phyloP scores from a whole-genome alignment of 73 alveolate species.

The Halteria grandinella region DNA sequence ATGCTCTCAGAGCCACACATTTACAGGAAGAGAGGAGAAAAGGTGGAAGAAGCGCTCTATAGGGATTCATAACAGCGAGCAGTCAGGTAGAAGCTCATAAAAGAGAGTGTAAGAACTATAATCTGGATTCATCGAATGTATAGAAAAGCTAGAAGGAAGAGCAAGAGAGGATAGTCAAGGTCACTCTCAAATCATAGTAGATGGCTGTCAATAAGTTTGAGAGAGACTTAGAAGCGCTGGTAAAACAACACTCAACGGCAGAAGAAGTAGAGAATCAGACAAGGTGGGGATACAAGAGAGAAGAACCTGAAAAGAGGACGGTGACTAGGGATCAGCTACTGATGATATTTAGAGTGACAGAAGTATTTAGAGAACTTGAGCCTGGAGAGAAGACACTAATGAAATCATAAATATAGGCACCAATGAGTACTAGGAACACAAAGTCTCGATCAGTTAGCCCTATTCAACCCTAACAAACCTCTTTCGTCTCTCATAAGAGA shows the following conservation, averaged over 20 bases:
- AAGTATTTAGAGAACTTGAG: conserved; percentile 2
- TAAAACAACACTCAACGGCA: not conserved
- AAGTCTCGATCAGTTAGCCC: not conserved
- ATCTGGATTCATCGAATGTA: too few relatives aligned
- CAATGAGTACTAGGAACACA: too few relatives aligned
- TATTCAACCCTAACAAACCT: not conserved
- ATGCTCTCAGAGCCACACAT: conserved; percentile 32
- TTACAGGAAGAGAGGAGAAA: conserved; percentile 21
- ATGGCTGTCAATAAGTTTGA: conserved; percentile 29
- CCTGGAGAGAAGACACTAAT: not conserved
- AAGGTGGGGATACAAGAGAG: not conserved
- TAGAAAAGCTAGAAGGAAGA: too few relatives aligned
- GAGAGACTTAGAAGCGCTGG: conserved; percentile 8
- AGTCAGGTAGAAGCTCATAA: conserved; percentile 18
- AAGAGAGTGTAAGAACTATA: conserved; percentile 16
- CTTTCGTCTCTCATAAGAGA: conserved; percentile 1
- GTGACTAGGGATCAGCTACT: conserved; percentile 11
- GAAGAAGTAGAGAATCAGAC: too few relatives aligned
- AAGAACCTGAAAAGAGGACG: not conserved
- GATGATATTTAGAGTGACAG: conserved; percentile 9
- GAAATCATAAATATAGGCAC: too few relatives aligned
- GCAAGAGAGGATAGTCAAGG: not conserved
- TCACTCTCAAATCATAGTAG: conserved; percentile 1
- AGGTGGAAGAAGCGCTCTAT: conserved; percentile 32
- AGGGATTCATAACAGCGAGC: conserved; percentile 11